Evolutionary conservation across 1,284 basidiomycete genomes (phyloP).

Genomic region (Ustilago sp.): DNA sequence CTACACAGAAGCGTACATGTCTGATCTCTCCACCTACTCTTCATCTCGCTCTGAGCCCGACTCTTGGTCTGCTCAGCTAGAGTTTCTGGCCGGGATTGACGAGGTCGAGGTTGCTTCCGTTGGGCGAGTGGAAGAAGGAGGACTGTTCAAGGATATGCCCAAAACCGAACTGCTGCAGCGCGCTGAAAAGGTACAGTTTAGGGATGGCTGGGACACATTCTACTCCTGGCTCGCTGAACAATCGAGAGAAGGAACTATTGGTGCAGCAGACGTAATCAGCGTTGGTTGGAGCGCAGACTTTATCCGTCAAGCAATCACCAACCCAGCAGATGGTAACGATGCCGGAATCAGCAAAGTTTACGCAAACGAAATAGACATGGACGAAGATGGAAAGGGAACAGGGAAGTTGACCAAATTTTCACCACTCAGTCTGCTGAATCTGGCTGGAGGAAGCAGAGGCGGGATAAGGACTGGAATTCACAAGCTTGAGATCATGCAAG

Average conservation of each 20-base stretch:
- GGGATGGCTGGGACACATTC: constrained; percentile 49
- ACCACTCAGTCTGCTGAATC: constrained; percentile 3
- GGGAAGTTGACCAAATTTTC: constrained; percentile 46
- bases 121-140: constrained; percentile 42
- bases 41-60: constrained; percentile 13
- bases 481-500: constrained; percentile 46
- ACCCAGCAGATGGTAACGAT: neutral
- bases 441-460: neutral
- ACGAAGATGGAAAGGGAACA: constrained; percentile 25
- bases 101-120: constrained; percentile 51
- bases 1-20: constrained; percentile 54
- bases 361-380: constrained; percentile 62
- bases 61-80: constrained; percentile 30
- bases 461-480: constrained; percentile 55
- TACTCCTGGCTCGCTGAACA: constrained; percentile 27
- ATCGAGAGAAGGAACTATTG: neutral
- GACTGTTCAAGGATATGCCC: constrained; percentile 50
- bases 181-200: constrained; percentile 27
- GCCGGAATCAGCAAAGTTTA: constrained; percentile 25
- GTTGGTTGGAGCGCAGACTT: constrained; percentile 64
- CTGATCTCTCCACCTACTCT: constrained; percentile 38
- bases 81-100: constrained; percentile 42
- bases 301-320: constrained; percentile 41
- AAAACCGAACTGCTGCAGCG: constrained; percentile 15
- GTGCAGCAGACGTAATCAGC: constrained; percentile 51